These are phyloP conservation scores for Saturnispora diversa DNA, from an alignment of 805 yeast species.

Conservation along the genomic window DNA sequence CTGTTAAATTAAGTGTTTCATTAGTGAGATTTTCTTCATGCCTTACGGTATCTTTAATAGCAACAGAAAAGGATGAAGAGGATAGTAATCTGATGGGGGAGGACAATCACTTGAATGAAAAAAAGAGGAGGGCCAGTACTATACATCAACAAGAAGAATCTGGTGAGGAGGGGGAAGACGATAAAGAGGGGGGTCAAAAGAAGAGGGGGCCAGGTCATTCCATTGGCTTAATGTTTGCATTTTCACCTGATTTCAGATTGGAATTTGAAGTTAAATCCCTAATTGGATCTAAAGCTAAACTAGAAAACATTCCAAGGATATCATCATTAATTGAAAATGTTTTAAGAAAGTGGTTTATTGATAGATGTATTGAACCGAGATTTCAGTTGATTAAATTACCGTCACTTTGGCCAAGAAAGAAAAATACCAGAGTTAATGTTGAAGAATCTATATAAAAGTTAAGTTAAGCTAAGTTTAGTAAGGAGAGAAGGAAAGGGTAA, in stretches of 20 bases:
- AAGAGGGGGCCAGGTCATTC: constrained; percentile 14
- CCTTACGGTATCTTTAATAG: constrained; percentile 63
- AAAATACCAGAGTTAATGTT: constrained; percentile 36
- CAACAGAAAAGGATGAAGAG: constrained; percentile 27
- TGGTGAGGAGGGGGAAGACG: neutral
- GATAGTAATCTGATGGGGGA: too few species aligned
- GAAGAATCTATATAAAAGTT: constrained; percentile 4
- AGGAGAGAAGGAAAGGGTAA: neutral
- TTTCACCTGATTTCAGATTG: constrained; percentile 82
- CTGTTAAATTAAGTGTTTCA: constrained; percentile 77
- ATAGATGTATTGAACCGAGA: constrained; percentile 89
- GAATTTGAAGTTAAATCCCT: constrained; percentile 84
- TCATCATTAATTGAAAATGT: constrained; percentile 76
- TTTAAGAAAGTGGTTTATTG: constrained; percentile 82
- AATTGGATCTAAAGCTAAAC: constrained; percentile 85
- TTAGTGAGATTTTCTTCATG: constrained; percentile 89
- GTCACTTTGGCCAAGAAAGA: constrained; percentile 74
- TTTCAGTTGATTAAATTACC: constrained; percentile 82
- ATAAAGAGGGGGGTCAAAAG: neutral
- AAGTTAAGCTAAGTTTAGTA: neutral
- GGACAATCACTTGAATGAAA: constrained; percentile 10
- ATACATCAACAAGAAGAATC: neutral
- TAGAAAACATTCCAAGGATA: constrained; percentile 89
- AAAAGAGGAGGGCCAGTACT: constrained; percentile 3
- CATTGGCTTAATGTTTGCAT: constrained; percentile 79